Evolutionary conservation across 495 filamentous ascomycete species (phyloP).

Genomic region (Aspergillus wentii): DNA sequence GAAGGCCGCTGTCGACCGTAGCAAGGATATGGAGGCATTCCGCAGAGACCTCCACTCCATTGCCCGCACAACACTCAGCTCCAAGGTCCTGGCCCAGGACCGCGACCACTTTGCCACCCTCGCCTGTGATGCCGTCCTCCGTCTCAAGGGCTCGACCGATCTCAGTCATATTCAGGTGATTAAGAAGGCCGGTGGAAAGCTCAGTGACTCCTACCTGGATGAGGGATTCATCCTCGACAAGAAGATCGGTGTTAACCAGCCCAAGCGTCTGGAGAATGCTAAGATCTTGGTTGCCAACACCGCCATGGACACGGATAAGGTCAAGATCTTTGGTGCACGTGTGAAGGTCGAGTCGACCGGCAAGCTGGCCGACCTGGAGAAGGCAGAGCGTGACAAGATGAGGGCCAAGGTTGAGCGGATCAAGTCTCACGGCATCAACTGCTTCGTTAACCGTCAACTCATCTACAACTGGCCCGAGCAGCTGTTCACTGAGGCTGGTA

Average conservation of each 20-base stretch:
- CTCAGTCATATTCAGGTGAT: conserved; percentile 98
- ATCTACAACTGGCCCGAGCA: conserved; percentile 99
- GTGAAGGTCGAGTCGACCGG: conserved; percentile 91
- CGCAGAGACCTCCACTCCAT: conserved; percentile 86
- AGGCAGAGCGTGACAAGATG: conserved; percentile 98
- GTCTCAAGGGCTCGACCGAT: conserved; percentile 87
- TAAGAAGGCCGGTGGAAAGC: conserved; percentile 97
- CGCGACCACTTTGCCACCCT: conserved; percentile 85
- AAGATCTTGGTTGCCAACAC: conserved; percentile 98
- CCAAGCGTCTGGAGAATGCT: conserved; percentile 93
- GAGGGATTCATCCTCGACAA: conserved; percentile 99
- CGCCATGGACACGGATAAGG: conserved; percentile 98
- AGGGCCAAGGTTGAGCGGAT: conserved; percentile 97
- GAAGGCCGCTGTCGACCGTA: conserved; percentile 82
- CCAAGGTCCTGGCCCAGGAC: conserved; percentile 94
- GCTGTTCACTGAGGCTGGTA: conserved; percentile 94
- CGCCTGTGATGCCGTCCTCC: conserved; percentile 87
- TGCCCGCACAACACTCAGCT: conserved; percentile 94
- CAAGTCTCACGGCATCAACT: conserved; percentile 98
- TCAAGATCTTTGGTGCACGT: conserved; percentile 97
- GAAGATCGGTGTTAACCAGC: conserved; percentile 97
- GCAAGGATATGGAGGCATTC: conserved; percentile 74
- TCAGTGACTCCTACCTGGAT: conserved; percentile 94
- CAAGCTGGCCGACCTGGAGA: conserved; percentile 94
- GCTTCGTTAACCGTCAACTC: conserved; percentile 97